Evolutionary conservation across 805 yeast species (phyloP).

Genomic region (Metschnikowia lunata): DNA sequence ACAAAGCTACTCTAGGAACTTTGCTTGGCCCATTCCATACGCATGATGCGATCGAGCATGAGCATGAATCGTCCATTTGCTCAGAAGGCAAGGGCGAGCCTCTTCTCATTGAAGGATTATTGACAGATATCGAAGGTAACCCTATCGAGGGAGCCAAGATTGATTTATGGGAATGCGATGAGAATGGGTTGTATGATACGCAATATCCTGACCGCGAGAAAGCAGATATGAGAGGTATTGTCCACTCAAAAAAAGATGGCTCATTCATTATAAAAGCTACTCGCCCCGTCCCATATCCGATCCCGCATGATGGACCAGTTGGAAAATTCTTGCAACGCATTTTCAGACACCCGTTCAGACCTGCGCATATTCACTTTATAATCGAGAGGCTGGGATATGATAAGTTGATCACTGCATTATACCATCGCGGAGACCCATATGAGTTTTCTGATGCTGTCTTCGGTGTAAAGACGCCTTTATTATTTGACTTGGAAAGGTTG

Average conservation of each 20-base stretch:
- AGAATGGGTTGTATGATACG: conserved; percentile 20
- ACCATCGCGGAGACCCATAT: conserved; percentile 18
- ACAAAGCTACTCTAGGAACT: conserved; percentile 20
- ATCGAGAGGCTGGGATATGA: conserved; percentile 19
- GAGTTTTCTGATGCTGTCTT: conserved; percentile 21
- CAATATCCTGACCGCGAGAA: conserved; percentile 19
- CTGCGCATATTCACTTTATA: conserved; percentile 20
- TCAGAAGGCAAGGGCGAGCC: conserved; percentile 21
- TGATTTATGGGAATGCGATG: conserved; percentile 22
- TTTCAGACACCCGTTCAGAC: conserved; percentile 9
- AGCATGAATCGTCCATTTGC: conserved; percentile 15
- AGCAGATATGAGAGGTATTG: conserved; percentile 21
- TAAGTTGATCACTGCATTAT: conserved; percentile 20
- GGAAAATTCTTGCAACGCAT: conserved; percentile 3
- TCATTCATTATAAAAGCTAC: conserved; percentile 6
- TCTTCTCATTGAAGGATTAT: conserved; percentile 18
- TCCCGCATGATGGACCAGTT: conserved; percentile 8
- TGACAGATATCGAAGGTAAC: conserved; percentile 15
- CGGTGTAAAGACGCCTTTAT: conserved; percentile 18
- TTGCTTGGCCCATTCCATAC: conserved; percentile 23
- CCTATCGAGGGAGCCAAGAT: conserved; percentile 18
- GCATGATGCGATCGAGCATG: conserved; percentile 19
- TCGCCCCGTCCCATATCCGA: conserved; percentile 7
- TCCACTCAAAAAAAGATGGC: conserved; percentile 14
- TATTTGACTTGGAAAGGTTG: conserved; percentile 13